Percentiles rank a stretch among this genome's conserved stretches.
These are phyloP conservation scores for Alternaria panax DNA, from an alignment of 2,329 filamentous ascomycete species.

Conservation along the genomic window DNA sequence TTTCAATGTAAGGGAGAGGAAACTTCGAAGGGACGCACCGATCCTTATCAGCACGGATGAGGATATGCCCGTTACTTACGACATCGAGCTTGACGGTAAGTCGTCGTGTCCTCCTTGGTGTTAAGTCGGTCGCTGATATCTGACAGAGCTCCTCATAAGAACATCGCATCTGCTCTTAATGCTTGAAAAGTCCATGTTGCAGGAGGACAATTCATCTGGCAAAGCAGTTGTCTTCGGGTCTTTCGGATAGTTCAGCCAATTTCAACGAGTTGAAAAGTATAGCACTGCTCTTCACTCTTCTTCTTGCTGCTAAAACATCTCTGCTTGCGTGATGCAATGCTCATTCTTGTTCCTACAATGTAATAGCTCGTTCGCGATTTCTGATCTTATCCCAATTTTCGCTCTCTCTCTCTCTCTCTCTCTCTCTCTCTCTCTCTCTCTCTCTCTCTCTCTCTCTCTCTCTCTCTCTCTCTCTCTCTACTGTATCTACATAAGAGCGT, in stretches of 20 bases:
- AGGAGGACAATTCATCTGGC: slow-evolving; percentile 66
- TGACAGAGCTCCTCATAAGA: slow-evolving; percentile 40
- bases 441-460: too few species aligned
- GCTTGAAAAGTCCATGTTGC: slow-evolving; percentile 69
- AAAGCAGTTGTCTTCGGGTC: slow-evolving; percentile 73
- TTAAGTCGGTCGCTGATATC: neutral
- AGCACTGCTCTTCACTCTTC: too few species aligned
- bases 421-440: too few species aligned
- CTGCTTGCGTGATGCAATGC: too few species aligned
- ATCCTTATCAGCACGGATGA: slow-evolving; percentile 66
- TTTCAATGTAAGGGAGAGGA: slow-evolving; percentile 67
- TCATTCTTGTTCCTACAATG: too few species aligned
- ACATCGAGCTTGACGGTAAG: slow-evolving; percentile 74
- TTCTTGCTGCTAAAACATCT: too few species aligned
- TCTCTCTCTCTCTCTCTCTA: too few species aligned
- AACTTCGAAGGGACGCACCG: slow-evolving; percentile 56
- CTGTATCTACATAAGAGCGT: too few species aligned
- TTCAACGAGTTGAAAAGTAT: too few species aligned
- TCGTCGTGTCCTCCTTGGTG: slow-evolving; percentile 25
- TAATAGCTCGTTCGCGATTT: too few species aligned
- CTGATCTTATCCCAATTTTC: too few species aligned
- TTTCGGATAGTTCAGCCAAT: slow-evolving; percentile 36
- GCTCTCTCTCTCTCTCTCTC: too few species aligned
- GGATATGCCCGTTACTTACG: slow-evolving; percentile 72
- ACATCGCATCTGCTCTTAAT: slow-evolving; percentile 51